Conservation (phyloP, 2,329 filamentous ascomycete genomes). For the Epichloe sylvatica region DNA sequence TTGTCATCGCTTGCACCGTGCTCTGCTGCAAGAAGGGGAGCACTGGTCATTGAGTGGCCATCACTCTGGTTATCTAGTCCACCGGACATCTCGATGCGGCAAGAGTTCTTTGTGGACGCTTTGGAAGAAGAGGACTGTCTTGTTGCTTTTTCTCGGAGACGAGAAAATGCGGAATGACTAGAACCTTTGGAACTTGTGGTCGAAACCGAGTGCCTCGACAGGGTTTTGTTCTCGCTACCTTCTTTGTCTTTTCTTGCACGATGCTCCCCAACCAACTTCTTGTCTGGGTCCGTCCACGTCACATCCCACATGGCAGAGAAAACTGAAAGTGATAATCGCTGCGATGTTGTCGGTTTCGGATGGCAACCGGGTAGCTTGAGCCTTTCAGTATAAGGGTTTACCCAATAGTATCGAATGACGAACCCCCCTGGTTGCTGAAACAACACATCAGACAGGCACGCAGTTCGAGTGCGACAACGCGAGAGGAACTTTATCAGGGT, state of each 20-base stretch:
- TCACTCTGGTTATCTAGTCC: neutral
- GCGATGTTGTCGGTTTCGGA: neutral
- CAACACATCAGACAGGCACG: neutral
- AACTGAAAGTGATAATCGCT: neutral
- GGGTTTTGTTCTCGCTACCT: constrained; percentile 3
- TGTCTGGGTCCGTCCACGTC: constrained; percentile 41
- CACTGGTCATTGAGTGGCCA: neutral
- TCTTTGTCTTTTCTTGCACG: constrained; percentile 32
- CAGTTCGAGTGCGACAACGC: neutral
- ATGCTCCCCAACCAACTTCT: constrained; percentile 39
- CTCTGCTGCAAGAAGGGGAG: neutral
- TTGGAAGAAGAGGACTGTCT: constrained; percentile 5
- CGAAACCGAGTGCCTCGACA: constrained; percentile 4
- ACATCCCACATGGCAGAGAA: constrained; percentile 40
- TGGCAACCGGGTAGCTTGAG: neutral
- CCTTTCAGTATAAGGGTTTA: neutral
- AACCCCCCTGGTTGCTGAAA: constrained; percentile 4
- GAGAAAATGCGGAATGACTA: constrained; percentile 6
- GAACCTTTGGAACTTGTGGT: constrained; percentile 6
- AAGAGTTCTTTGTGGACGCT: neutral
- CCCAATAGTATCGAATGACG: constrained; percentile 2
- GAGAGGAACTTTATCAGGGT: neutral
- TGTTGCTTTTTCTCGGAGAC: constrained; percentile 17
- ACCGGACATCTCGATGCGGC: constrained; percentile 2
- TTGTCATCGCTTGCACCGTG: neutral